phyloP scores from a whole-genome alignment of 2,329 filamentous ascomycete species.

The Diatrype stigma region DNA sequence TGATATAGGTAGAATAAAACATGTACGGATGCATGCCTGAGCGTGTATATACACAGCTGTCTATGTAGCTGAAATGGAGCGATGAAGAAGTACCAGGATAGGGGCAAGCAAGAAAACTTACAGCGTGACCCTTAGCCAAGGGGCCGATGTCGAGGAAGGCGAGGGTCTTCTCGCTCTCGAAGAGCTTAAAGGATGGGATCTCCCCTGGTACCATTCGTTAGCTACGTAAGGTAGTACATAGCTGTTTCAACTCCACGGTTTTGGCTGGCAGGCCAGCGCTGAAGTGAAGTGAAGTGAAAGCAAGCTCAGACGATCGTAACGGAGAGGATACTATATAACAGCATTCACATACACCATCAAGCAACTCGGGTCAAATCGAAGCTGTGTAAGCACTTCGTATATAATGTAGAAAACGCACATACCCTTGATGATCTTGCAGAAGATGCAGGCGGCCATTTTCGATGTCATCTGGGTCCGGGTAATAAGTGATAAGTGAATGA shows the following conservation, averaged over 20 bases:
- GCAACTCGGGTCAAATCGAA: no score
- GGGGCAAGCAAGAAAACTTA: slow-evolving; percentile 41
- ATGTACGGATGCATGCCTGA: no score
- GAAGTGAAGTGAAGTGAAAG: not conserved
- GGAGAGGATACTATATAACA: no score
- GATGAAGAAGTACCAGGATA: not conserved
- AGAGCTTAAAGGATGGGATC: slow-evolving; percentile 94
- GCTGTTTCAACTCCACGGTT: no score
- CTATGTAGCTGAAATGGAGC: not conserved
- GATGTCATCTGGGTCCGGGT: slow-evolving; percentile 21
- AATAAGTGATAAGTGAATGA: no score
- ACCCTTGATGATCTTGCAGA: slow-evolving; percentile 98
- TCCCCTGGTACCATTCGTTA: slow-evolving; percentile 58
- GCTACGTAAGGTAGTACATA: not conserved
- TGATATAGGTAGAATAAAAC: no score
- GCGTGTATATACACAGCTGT: no score
- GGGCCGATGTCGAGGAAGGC: slow-evolving; percentile 97
- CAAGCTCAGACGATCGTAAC: not conserved
- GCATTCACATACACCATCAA: no score
- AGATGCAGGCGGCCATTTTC: slow-evolving; percentile 73
- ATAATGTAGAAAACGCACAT: slow-evolving; percentile 10
- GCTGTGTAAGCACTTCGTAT: no score
- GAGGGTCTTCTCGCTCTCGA: slow-evolving; percentile 87
- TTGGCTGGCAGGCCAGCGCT: no score
- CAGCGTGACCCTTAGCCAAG: slow-evolving; percentile 81